Conservation (phyloP, 2,329 filamentous ascomycete species). For the Tolypocladium paradoxum region DNA sequence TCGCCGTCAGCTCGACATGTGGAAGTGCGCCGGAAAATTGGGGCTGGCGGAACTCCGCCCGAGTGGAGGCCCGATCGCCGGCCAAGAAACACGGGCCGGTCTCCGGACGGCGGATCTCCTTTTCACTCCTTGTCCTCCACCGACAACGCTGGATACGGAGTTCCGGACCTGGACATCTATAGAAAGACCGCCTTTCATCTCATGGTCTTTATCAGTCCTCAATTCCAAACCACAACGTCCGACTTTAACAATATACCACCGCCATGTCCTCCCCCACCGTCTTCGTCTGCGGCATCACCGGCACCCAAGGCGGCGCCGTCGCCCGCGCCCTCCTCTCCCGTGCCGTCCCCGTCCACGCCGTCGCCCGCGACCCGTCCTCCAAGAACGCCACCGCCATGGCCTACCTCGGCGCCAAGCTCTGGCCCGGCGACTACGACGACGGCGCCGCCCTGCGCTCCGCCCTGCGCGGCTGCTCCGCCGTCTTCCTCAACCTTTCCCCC, state of each 20-base stretch:
- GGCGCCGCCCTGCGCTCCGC: constrained; percentile 15
- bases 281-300: constrained; percentile 29
- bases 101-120: constrained; percentile 6
- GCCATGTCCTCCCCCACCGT: constrained; percentile 18
- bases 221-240: not conserved
- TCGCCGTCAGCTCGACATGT: not conserved
- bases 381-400: constrained; percentile 16
- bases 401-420: constrained; percentile 21
- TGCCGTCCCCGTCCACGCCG: constrained; percentile 20
- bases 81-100: not conserved
- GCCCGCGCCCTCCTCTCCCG: constrained; percentile 20
- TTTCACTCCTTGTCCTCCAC: not conserved
- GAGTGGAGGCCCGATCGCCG: not conserved
- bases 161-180: not conserved
- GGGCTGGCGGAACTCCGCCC: constrained; percentile 18
- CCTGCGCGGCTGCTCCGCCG: constrained; percentile 16
- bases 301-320: constrained; percentile 26
- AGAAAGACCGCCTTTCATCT: not conserved
- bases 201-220: not conserved
- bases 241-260: not conserved
- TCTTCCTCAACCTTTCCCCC: constrained; percentile 24
- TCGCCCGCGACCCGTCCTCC: constrained; percentile 19
- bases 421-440: constrained; percentile 22
- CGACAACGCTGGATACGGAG: not conserved
- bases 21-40: constrained; percentile 10